A percentile compares a stretch with the other conserved stretches of the same genome.
Conservation (phyloP, 148 eudicot species). For the Fagopyrum esculentum region DNA sequence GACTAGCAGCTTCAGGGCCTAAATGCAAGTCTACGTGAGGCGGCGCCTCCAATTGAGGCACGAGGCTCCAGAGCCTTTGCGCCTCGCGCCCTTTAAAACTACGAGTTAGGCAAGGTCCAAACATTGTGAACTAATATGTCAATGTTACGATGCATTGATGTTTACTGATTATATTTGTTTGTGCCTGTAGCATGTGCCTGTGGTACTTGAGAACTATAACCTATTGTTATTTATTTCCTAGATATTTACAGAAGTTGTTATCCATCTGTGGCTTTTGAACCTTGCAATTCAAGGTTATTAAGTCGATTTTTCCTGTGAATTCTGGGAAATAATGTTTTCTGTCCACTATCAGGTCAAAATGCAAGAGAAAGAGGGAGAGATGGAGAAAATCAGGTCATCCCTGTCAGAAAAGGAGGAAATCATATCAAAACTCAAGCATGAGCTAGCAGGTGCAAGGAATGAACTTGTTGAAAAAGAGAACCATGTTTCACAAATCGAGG, state of each 20-base stretch:
- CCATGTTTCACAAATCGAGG: conserved; percentile 48
- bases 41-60: too few species aligned
- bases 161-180: too few species aligned
- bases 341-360: conserved; percentile 24
- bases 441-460: conserved; percentile 38
- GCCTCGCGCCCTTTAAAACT: too few species aligned
- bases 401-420: conserved; percentile 46
- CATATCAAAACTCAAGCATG: conserved; percentile 58
- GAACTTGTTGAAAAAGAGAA: conserved; percentile 52
- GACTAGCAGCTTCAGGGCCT: too few species aligned
- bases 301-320: background rate
- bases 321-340: background rate
- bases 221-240: background rate
- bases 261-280: background rate
- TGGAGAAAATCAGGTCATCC: conserved; percentile 47
- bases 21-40: too few species aligned
- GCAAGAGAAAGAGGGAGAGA: conserved; percentile 51
- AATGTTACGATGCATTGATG: too few species aligned
- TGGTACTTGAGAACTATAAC: too few species aligned
- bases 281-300: background rate
- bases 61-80: too few species aligned
- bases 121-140: too few species aligned
- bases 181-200: too few species aligned
- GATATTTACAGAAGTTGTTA: background rate
- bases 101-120: too few species aligned